Conservation (phyloP, 2,329 filamentous ascomycete species). For the Leptodontidium sp. region DNA sequence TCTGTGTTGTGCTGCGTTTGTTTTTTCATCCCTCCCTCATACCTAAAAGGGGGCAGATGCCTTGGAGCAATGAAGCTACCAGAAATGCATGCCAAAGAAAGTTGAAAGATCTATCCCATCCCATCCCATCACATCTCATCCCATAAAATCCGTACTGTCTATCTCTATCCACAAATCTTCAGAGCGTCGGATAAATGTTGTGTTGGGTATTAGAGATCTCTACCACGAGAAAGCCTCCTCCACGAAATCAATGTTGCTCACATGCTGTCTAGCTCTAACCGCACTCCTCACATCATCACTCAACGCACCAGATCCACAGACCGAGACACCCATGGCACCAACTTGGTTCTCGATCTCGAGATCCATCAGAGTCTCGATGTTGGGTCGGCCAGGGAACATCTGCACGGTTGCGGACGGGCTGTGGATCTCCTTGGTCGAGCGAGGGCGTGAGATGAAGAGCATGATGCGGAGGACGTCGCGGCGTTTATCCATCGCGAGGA, state of each 20-base stretch:
- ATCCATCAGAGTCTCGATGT: constrained; percentile 75
- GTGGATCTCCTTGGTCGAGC: constrained; percentile 82
- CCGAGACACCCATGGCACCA: constrained; percentile 76
- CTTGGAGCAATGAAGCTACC: constrained; percentile 8
- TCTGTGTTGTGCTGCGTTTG: background rate
- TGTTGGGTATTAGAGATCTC: constrained; percentile 8
- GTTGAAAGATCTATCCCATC: constrained; percentile 14
- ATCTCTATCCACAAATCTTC: background rate
- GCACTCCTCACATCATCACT: constrained; percentile 78
- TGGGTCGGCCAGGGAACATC: constrained; percentile 83
- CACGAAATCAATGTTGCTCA: constrained; percentile 76
- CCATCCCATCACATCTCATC: background rate
- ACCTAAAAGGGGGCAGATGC: background rate
- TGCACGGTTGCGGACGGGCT: constrained; percentile 80
- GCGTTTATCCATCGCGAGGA: constrained; percentile 76
- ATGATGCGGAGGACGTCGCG: constrained; percentile 79
- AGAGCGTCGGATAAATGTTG: background rate
- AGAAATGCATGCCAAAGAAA: constrained; percentile 19
- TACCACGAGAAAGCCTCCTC: constrained; percentile 80
- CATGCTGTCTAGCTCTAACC: constrained; percentile 69
- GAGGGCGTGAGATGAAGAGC: constrained; percentile 78
- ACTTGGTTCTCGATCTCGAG: constrained; percentile 79
- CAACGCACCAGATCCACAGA: constrained; percentile 77
- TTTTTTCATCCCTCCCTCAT: background rate
- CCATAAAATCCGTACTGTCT: constrained; percentile 4